Evolutionary conservation across 495 filamentous ascomycete species (phyloP).

Genomic region (Podospora didyma): DNA sequence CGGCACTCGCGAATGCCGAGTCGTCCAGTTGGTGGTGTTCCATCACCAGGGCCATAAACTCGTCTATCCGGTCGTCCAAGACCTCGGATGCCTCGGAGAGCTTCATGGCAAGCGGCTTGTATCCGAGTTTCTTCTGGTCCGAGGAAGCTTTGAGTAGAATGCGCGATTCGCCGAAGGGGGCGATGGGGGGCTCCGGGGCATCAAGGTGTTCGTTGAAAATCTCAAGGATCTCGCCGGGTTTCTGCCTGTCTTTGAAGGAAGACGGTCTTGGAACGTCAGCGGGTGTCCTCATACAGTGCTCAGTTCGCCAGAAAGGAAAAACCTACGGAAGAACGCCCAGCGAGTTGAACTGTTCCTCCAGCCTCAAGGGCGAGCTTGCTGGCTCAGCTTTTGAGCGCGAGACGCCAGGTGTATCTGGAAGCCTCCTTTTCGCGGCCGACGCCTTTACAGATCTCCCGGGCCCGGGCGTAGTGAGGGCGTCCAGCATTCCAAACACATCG

Average conservation of each 20-base stretch:
- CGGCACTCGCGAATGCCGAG: conserved; percentile 80
- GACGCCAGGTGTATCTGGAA: conserved; percentile 39
- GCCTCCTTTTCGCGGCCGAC: conserved; percentile 55
- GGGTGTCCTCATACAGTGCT: neutral
- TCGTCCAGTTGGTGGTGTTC: conserved; percentile 72
- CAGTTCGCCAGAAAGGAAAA: neutral
- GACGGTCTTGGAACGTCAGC: conserved; percentile 34
- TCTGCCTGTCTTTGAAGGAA: conserved; percentile 65
- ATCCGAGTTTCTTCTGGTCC: conserved; percentile 84
- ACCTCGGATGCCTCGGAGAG: conserved; percentile 87
- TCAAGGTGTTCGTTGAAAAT: conserved; percentile 74
- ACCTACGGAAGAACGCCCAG: conserved; percentile 36
- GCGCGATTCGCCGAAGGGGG: conserved; percentile 68
- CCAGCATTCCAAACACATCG: conserved; percentile 87
- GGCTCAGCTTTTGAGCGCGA: conserved; percentile 41
- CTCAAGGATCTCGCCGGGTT: conserved; percentile 77
- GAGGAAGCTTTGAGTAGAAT: conserved; percentile 77
- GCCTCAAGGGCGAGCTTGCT: conserved; percentile 43
- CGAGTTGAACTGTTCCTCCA: conserved; percentile 37
- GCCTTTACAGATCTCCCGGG: conserved; percentile 46
- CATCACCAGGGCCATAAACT: conserved; percentile 69
- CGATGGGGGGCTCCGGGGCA: conserved; percentile 63
- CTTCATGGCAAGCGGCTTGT: conserved; percentile 91
- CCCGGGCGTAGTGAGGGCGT: conserved; percentile 69
- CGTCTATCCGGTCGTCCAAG: conserved; percentile 91